Percentiles rank a stretch among this genome's conserved stretches.
These are phyloP conservation scores for Mortierella sp. DNA, from an alignment of 371 early-diverging fungal species.

Conservation along the genomic window DNA sequence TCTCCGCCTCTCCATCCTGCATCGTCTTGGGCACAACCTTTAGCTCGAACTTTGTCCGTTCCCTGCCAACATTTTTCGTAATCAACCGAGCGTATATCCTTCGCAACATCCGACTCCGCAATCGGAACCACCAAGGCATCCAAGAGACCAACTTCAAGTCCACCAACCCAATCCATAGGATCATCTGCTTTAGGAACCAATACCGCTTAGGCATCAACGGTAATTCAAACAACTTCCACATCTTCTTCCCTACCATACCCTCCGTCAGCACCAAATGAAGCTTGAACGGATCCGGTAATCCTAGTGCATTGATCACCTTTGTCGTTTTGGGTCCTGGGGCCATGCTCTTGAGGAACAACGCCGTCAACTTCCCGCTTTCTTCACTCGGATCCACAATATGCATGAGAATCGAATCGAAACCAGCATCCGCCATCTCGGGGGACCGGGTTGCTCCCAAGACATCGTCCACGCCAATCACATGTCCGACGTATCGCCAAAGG, in stretches of 20 bases:
- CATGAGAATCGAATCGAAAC: slow-evolving; percentile 19
- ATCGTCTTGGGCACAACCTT: not conserved
- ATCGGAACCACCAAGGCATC: slow-evolving; percentile 18
- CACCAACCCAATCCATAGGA: not conserved
- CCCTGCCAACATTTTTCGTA: not conserved
- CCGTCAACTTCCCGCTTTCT: slow-evolving; percentile 15
- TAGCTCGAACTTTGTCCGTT: not conserved
- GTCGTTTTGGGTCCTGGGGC: not conserved
- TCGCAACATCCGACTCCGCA: no score
- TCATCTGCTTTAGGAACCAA: slow-evolving; percentile 1
- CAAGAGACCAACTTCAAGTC: slow-evolving; percentile 20
- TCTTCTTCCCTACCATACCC: slow-evolving; percentile 13
- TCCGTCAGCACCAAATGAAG: slow-evolving; percentile 31
- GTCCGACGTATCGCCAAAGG: slow-evolving; percentile 41
- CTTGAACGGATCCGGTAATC: slow-evolving; percentile 21
- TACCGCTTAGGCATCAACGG: slow-evolving; percentile 10
- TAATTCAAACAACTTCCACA: slow-evolving; percentile 22
- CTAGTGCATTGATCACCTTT: slow-evolving; percentile 3
- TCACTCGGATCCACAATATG: slow-evolving; percentile 19
- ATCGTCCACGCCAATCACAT: slow-evolving; percentile 39
- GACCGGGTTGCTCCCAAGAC: slow-evolving; percentile 6
- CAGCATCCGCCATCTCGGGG: slow-evolving; percentile 17
- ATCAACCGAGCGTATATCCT: not conserved
- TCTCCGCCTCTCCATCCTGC: no score
- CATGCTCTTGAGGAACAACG: slow-evolving; percentile 6